A percentile compares a stretch with the other conserved stretches of the same genome.
Conservation (phyloP, 768 basidiomycete species). For the Saitozyma podzolica region DNA sequence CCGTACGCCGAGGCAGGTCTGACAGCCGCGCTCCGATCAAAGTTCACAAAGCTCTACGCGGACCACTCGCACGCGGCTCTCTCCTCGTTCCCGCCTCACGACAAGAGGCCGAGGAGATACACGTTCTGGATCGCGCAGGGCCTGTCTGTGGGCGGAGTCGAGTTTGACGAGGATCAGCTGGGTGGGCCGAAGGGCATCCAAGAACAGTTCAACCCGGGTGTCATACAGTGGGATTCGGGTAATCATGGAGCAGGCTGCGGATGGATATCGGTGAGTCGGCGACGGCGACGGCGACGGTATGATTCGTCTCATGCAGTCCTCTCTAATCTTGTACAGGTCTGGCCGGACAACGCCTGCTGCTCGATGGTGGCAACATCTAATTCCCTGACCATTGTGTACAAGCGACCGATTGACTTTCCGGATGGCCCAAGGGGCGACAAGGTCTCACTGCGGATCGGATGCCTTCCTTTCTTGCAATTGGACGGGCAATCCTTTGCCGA, state of each 20-base stretch:
- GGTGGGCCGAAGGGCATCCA: slow-evolving; percentile 17
- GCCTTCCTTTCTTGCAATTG: slow-evolving; percentile 14
- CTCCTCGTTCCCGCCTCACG: slow-evolving; percentile 14
- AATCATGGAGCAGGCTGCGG: slow-evolving; percentile 20
- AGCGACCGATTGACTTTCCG: slow-evolving; percentile 5
- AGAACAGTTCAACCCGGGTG: slow-evolving; percentile 17
- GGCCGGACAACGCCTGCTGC: slow-evolving; percentile 10
- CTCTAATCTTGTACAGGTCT: slow-evolving; percentile 4
- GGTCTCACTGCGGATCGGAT: slow-evolving; percentile 13
- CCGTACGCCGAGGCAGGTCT: slow-evolving; percentile 16
- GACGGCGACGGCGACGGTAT: background rate
- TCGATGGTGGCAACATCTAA: slow-evolving; percentile 7
- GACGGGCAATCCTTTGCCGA: slow-evolving; percentile 1
- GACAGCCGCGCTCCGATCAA: background rate
- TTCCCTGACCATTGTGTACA: slow-evolving; percentile 15
- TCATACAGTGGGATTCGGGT: slow-evolving; percentile 26
- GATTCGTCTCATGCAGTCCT: too few relatives aligned
- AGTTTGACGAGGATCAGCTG: slow-evolving; percentile 17
- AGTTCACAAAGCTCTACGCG: slow-evolving; percentile 11
- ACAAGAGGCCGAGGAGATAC: slow-evolving; percentile 18
- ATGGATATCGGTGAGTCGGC: slow-evolving; percentile 23
- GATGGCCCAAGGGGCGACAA: background rate
- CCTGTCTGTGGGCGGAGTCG: slow-evolving; percentile 18
- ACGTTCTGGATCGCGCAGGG: slow-evolving; percentile 20
- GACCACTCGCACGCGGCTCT: slow-evolving; percentile 12